These are phyloP conservation scores for Pseudogymnoascus sp. DNA, from an alignment of 2,329 filamentous ascomycete species.

Conservation along the genomic window DNA sequence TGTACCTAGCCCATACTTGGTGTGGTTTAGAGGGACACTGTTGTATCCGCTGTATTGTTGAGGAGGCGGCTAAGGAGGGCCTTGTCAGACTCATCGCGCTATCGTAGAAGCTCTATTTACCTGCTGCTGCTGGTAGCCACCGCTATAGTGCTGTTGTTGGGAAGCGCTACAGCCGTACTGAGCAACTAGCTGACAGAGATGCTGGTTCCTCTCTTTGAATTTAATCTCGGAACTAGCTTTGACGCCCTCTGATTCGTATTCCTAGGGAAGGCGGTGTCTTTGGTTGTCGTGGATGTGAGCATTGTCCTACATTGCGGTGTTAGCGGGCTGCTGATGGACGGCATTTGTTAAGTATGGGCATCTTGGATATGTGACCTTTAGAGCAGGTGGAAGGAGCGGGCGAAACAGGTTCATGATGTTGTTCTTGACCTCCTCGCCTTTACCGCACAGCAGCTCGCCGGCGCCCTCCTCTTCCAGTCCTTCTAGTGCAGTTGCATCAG, in stretches of 20 bases:
- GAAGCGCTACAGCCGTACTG: too few relatives aligned
- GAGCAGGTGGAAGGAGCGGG: conserved; percentile 78
- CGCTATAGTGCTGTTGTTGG: conserved; percentile 9
- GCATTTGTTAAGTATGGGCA: too few relatives aligned
- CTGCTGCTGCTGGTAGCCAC: conserved; percentile 8
- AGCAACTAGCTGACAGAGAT: too few relatives aligned
- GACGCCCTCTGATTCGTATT: too few relatives aligned
- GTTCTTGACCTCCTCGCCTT: conserved; percentile 88
- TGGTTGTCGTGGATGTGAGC: too few relatives aligned
- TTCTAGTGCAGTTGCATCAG: conserved; percentile 81
- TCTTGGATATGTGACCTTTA: too few relatives aligned
- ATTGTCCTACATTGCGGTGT: too few relatives aligned
- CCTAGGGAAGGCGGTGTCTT: too few relatives aligned
- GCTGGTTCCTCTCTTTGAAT: too few relatives aligned
- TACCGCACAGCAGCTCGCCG: conserved; percentile 84
- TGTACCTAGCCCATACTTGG: conserved; percentile 39
- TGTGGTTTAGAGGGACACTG: conserved; percentile 31
- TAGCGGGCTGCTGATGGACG: too few relatives aligned
- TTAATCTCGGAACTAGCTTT: too few relatives aligned
- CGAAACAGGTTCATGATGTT: conserved; percentile 78
- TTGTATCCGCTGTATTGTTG: conserved; percentile 43
- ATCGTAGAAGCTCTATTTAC: neutral
- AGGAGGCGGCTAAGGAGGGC: conserved; percentile 35
- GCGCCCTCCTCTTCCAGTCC: conserved; percentile 94
- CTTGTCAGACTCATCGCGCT: neutral